These are phyloP conservation scores for Debaryomyces maramus DNA, from an alignment of 805 yeast species.

Conservation along the genomic window DNA sequence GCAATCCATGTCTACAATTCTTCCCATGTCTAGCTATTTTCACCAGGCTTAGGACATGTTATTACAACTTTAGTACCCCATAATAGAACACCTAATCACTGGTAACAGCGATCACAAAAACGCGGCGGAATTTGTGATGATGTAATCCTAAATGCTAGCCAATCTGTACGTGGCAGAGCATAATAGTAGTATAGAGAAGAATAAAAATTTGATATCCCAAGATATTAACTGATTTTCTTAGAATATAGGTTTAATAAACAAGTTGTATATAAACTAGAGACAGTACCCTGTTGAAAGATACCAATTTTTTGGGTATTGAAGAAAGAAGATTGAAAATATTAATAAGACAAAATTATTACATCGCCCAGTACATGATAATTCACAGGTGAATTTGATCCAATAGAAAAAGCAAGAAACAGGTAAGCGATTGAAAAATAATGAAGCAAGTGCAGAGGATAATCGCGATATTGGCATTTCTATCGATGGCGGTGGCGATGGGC, in stretches of 20 bases:
- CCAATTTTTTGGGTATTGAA: background rate
- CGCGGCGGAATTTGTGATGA: background rate
- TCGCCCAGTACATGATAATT: background rate
- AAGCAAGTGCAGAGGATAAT: background rate
- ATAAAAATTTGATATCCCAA: background rate
- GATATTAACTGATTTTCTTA: background rate
- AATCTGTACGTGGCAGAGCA: background rate
- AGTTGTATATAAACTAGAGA: background rate
- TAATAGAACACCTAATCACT: no score
- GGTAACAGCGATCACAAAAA: no score
- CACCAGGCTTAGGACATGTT: no score
- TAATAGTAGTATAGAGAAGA: background rate
- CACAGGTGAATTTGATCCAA: background rate
- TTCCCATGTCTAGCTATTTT: no score
- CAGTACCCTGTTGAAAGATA: background rate
- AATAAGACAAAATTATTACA: no score
- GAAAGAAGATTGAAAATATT: no score
- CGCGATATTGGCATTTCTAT: conserved; percentile 3
- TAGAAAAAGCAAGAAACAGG: background rate
- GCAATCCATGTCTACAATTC: no score
- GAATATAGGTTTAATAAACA: background rate
- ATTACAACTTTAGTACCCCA: no score
- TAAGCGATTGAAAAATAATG: background rate
- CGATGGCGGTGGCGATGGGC: background rate
- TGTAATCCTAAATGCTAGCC: background rate